A percentile compares a stretch with the other conserved stretches of the same genome.
These are phyloP conservation scores for Dactylella cylindrospora DNA, from an alignment of 2,329 filamentous ascomycete genomes.

Conservation along the genomic window DNA sequence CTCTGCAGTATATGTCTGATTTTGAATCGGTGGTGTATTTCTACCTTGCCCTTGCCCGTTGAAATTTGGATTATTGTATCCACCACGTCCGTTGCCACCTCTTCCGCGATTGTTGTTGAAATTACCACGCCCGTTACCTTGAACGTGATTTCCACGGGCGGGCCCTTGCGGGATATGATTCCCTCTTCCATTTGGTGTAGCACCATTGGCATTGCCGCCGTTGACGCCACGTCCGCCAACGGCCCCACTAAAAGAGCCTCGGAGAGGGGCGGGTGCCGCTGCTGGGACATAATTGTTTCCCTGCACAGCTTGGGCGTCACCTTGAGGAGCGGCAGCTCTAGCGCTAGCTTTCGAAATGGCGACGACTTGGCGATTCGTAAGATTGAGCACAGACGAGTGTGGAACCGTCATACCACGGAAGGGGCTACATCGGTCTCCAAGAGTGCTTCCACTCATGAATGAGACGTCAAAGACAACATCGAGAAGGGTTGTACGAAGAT, in stretches of 20 bases:
- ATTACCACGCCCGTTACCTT: conserved; percentile 1
- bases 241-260: conserved; percentile 62
- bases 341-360: conserved; percentile 63
- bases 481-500: conserved; percentile 75
- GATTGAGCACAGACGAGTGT: conserved; percentile 82
- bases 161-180: conserved; percentile 15
- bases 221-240: conserved; percentile 53
- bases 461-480: conserved; percentile 91
- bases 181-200: conserved; percentile 8
- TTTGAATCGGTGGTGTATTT: conserved; percentile 20
- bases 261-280: conserved; percentile 59
- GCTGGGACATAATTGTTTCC: conserved; percentile 64
- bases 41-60: conserved; percentile 6
- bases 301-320: conserved; percentile 58
- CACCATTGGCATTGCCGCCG: conserved; percentile 14
- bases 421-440: conserved; percentile 83
- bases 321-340: conserved; percentile 56
- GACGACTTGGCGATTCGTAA: conserved; percentile 78
- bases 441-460: conserved; percentile 95
- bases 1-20: conserved; percentile 25
- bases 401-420: conserved; percentile 94
- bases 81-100: conserved; percentile 53
- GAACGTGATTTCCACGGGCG: background rate
- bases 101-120: conserved; percentile 52
- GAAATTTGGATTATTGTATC: conserved; percentile 30